These are phyloP conservation scores for Protomyces inundatus DNA, from an alignment of 1,139 yeast species.

Conservation along the genomic window DNA sequence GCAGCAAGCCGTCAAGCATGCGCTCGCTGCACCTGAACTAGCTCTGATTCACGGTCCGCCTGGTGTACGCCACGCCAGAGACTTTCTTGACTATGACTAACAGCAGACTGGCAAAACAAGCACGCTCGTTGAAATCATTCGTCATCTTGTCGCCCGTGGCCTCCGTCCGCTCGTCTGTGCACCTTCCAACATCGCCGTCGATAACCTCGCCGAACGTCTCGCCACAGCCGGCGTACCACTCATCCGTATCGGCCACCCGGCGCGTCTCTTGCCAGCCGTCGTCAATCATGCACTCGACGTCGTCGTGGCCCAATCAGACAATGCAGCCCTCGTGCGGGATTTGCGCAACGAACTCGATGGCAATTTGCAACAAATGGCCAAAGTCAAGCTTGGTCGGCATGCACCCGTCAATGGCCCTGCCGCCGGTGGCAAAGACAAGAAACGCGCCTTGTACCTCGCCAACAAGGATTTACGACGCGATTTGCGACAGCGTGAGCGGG, in stretches of 20 bases:
- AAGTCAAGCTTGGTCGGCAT: constrained; percentile 52
- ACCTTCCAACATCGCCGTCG: constrained; percentile 87
- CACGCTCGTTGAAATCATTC: constrained; percentile 76
- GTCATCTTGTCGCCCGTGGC: constrained; percentile 59
- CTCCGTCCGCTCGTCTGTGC: constrained; percentile 85
- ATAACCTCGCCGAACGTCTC: constrained; percentile 78
- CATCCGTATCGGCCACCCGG: constrained; percentile 88
- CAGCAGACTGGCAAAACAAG: constrained; percentile 65
- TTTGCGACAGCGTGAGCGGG: constrained; percentile 58
- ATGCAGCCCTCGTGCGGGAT: constrained; percentile 60
- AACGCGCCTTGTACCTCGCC: constrained; percentile 63
- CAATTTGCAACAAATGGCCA: constrained; percentile 55
- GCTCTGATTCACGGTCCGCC: constrained; percentile 72
- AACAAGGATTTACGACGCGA: constrained; percentile 67
- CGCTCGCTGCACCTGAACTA: constrained; percentile 46
- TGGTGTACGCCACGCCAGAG: constrained; percentile 40
- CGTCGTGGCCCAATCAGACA: constrained; percentile 57
- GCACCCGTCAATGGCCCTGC: background rate
- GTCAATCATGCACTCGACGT: constrained; percentile 72
- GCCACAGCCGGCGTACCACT: constrained; percentile 49
- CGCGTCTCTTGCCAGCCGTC: constrained; percentile 62
- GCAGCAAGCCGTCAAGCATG: constrained; percentile 54
- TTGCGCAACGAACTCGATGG: constrained; percentile 65
- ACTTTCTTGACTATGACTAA: background rate
- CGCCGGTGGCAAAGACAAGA: constrained; percentile 41